Evolutionary conservation across 257 asterid species (phyloP), one percentile per base, ranked within the genome.

Genomic region (Avicennia marina): DNA sequence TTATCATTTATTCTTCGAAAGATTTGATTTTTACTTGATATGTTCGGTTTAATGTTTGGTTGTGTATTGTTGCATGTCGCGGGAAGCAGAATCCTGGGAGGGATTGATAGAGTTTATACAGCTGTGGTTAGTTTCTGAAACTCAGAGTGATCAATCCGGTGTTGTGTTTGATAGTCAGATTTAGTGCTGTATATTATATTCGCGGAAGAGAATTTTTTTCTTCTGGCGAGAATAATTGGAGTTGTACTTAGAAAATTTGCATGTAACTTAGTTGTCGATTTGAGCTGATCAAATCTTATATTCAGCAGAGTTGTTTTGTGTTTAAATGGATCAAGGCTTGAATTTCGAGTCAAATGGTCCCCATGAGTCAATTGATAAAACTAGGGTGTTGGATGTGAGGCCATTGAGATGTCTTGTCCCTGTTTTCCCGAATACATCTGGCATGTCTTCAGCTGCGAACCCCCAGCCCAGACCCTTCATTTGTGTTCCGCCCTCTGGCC

Each of bases 391-490:
- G 69, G 80, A 79, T 40, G 75, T 91, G 44, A 88, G 44, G 79
- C 98, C 98, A 43, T 38, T 88, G 75, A 85, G 86, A 79, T 63
- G 77, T 64, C 81, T 91, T 50, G 84, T 71, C 38, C 97, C 98
- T 1, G 63, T 88, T 65, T 91, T 91, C 64, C 95, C 90, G 5
- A 68, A 78, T 20, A 63, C 85, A 49, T 63, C 81, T 13, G 87
- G 78, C 22, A 43, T 57, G 74, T 63, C 83, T 18, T 60, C 83
- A 0, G 64, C 53, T 61, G 29, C 81, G 9, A 68, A 66, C 50
- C 79, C 91, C 11, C 89, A 81, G 1, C 78, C 89, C 12, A 60
- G 78, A 12, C 87, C 95, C 43, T 86, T 86, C 65, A 80, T 69
- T 5, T 83, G 95, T 71, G 84, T 83, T 27, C 78, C 91, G 2